Evolutionary conservation across 2,329 filamentous ascomycete genomes (phyloP).

Genomic region (Colletotrichum lupini): DNA sequence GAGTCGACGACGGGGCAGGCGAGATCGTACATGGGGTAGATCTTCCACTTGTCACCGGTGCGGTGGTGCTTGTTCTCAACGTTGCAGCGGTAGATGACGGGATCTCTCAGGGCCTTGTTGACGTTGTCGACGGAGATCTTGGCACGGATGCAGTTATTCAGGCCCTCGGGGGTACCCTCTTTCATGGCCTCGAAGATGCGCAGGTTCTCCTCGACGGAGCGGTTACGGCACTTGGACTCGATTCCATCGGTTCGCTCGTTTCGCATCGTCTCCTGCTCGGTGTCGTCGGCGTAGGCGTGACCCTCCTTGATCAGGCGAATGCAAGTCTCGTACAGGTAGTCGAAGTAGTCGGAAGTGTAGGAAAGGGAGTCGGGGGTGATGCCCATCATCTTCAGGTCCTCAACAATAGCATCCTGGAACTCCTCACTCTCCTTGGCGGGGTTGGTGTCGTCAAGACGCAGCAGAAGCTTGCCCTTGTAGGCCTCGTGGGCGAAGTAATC

Average conservation of each 20-base stretch:
- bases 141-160: slow-evolving; percentile 90
- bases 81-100: slow-evolving; percentile 97
- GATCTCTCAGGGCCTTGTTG: slow-evolving; percentile 96
- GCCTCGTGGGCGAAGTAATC: slow-evolving; percentile 97
- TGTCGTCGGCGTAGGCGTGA: slow-evolving; percentile 94
- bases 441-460: slow-evolving; percentile 98
- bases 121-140: slow-evolving; percentile 92
- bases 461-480: slow-evolving; percentile 89
- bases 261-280: slow-evolving; percentile 88
- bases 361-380: slow-evolving; percentile 88
- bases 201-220: slow-evolving; percentile 84
- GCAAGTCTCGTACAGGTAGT: slow-evolving; percentile 88
- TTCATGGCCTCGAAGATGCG: slow-evolving; percentile 95
- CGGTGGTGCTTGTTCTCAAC: slow-evolving; percentile 74
- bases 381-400: slow-evolving; percentile 91
- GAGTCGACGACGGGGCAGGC: slow-evolving; percentile 85
- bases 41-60: slow-evolving; percentile 83
- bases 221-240: slow-evolving; percentile 83
- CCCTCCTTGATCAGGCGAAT: slow-evolving; percentile 87
- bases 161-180: slow-evolving; percentile 80
- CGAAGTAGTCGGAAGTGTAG: slow-evolving; percentile 96
- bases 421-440: slow-evolving; percentile 97
- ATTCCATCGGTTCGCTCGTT: slow-evolving; percentile 86
- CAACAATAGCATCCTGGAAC: slow-evolving; percentile 91
- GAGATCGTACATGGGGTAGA: slow-evolving; percentile 90